phyloP scores from a whole-genome alignment of 2,329 filamentous ascomycete species.

The Colletotrichum sp. region DNA sequence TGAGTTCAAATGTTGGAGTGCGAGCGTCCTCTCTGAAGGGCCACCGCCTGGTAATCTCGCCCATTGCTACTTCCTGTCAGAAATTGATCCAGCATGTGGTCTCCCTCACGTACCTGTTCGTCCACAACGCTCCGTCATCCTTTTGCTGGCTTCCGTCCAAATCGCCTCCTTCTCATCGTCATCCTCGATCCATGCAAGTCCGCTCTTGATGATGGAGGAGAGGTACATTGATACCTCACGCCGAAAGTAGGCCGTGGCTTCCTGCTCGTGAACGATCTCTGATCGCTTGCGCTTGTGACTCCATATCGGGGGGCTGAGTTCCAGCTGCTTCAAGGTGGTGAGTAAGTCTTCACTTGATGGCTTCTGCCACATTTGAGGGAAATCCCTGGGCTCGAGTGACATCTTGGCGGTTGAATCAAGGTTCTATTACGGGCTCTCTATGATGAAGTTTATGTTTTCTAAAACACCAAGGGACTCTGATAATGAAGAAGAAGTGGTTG shows the following conservation, averaged over 20 bases:
- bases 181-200: conserved; percentile 70
- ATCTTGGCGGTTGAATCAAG: conserved; percentile 24
- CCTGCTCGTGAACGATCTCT: conserved; percentile 45
- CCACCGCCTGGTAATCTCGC: conserved; percentile 60
- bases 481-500: neutral
- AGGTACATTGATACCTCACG: conserved; percentile 69
- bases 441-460: neutral
- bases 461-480: neutral
- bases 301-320: conserved; percentile 73
- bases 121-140: conserved; percentile 86
- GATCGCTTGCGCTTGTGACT: conserved; percentile 48
- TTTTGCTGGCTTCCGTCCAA: conserved; percentile 79
- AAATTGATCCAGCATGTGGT: neutral
- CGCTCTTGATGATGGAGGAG: conserved; percentile 70
- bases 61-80: conserved; percentile 49
- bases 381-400: conserved; percentile 54
- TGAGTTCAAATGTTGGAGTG: conserved; percentile 61
- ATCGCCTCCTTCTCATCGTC: conserved; percentile 71
- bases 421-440: conserved; percentile 10
- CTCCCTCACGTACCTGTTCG: conserved; percentile 59
- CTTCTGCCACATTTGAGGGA: conserved; percentile 83
- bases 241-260: conserved; percentile 46
- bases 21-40: conserved; percentile 44
- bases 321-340: conserved; percentile 68
- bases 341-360: conserved; percentile 71